Evolutionary conservation across 75 land plant species (phyloP).

Genomic region (Picea sitchensis): DNA sequence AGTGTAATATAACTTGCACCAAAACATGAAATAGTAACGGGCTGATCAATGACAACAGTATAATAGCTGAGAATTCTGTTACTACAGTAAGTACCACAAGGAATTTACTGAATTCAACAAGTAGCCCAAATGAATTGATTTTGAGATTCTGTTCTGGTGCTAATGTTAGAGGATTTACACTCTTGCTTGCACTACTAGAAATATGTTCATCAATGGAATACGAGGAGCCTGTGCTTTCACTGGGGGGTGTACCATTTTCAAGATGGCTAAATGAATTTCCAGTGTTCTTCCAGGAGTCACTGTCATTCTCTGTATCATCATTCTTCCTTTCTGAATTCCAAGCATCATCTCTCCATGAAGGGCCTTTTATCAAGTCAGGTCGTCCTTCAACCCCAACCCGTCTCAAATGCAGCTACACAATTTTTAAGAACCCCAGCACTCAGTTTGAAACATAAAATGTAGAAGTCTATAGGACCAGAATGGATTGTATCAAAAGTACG

Average conservation of each 20-base stretch:
- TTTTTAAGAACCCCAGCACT: background rate
- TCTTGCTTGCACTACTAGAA: background rate
- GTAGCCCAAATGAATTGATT: background rate
- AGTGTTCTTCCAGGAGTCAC: background rate
- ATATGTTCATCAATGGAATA: background rate
- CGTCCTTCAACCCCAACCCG: constrained; percentile 80
- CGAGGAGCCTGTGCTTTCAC: background rate
- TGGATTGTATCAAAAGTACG: no score
- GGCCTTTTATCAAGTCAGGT: constrained; percentile 24
- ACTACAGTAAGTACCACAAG: background rate
- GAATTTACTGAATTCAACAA: background rate
- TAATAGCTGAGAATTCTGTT: background rate
- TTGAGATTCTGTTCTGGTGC: background rate
- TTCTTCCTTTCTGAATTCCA: background rate
- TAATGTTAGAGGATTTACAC: background rate
- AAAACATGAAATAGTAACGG: background rate
- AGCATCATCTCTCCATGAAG: constrained; percentile 23
- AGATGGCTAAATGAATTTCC: background rate
- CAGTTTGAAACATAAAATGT: background rate
- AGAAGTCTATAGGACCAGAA: no score
- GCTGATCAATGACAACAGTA: background rate
- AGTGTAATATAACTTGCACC: background rate
- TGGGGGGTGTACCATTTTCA: background rate
- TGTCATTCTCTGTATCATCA: background rate
- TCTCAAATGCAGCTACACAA: constrained; percentile 70